These are phyloP conservation scores for Thuja plicata DNA, from an alignment of 83 land plant species.

Conservation along the genomic window DNA sequence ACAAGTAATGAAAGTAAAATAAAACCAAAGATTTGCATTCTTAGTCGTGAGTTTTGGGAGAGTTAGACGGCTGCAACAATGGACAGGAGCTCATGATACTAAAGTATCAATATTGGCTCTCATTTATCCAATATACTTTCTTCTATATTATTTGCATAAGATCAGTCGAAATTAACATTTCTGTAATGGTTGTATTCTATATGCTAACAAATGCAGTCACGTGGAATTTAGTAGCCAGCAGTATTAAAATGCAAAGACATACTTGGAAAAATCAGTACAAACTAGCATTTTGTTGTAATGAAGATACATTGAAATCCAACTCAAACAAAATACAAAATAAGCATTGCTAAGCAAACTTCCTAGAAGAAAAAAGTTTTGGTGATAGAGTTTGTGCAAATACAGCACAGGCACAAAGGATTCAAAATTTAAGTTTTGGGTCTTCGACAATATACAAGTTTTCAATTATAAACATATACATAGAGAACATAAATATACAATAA, in stretches of 20 bases:
- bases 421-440: not conserved
- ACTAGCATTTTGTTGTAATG: not conserved
- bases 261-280: not conserved
- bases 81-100: not conserved
- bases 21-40: not conserved
- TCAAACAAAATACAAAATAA: not conserved
- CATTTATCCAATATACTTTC: not conserved
- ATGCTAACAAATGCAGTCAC: not conserved
- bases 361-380: not conserved
- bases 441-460: not conserved
- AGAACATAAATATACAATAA: not conserved
- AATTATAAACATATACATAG: not conserved
- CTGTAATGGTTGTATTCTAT: not conserved
- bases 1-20: not conserved
- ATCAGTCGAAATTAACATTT: not conserved
- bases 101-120: not conserved
- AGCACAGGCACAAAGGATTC: not conserved
- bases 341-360: not conserved
- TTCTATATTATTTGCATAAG: not conserved
- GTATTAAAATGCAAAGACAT: not conserved
- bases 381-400: not conserved
- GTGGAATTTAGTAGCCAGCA: not conserved
- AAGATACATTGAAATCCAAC: not conserved
- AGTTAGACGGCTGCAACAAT: not conserved
- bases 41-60: not conserved